These are phyloP conservation scores for Penicillium sp. DNA, from an alignment of 2,329 filamentous ascomycete species.

Conservation along the genomic window DNA sequence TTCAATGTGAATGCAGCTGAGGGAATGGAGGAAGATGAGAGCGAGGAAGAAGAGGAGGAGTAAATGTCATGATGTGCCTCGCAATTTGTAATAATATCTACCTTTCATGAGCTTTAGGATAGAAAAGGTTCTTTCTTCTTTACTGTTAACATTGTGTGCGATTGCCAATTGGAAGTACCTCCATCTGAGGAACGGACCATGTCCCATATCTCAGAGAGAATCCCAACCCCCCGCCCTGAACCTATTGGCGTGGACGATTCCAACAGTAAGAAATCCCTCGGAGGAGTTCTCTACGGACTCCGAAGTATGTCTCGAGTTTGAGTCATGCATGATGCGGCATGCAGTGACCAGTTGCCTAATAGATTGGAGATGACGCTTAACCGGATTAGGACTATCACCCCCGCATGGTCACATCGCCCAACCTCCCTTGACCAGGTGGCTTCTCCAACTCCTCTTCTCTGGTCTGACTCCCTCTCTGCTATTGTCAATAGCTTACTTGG, in stretches of 20 bases:
- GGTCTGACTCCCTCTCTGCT: not conserved
- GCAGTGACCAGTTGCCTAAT: not conserved
- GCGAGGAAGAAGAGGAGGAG: constrained; percentile 73
- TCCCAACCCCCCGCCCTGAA: too few species aligned
- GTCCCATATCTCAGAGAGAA: too few species aligned
- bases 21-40: constrained; percentile 90
- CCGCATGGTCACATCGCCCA: constrained; percentile 5
- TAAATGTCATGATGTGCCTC: constrained; percentile 18
- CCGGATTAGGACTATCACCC: constrained; percentile 4
- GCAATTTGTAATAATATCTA: constrained; percentile 21
- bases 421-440: not conserved
- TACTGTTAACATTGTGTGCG: not conserved
- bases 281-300: too few species aligned
- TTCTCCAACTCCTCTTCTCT: constrained; percentile 3
- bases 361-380: not conserved
- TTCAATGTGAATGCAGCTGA: constrained; percentile 84
- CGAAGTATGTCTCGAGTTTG: too few species aligned
- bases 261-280: too few species aligned
- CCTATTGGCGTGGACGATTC: too few species aligned
- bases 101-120: constrained; percentile 11
- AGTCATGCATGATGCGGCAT: too few species aligned
- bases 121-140: constrained; percentile 16
- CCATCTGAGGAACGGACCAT: too few species aligned
- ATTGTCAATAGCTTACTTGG: not conserved
- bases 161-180: too few species aligned